Evolutionary conservation across 768 basidiomycete species (phyloP).

Genomic region (Xerocomellus intermedius): DNA sequence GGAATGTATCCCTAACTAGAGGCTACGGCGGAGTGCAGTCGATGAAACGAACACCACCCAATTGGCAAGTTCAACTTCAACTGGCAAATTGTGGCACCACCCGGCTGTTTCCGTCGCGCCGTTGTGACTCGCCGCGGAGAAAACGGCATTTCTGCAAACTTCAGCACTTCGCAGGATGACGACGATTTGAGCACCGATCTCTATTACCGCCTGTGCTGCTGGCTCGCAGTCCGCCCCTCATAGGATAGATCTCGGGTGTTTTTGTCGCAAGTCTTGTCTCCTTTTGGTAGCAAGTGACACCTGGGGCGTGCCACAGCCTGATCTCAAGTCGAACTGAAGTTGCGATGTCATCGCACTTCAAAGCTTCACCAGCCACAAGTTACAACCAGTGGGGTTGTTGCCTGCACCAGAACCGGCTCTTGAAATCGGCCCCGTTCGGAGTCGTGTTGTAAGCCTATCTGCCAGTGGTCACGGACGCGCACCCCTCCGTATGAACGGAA

Average conservation of each 20-base stretch:
- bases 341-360: constrained; percentile 7
- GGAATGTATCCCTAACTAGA: no score
- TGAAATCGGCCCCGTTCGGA: no score
- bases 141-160: background rate
- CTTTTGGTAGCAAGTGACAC: background rate
- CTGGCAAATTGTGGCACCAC: background rate
- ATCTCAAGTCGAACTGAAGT: background rate
- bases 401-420: background rate
- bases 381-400: background rate
- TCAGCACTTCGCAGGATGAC: background rate
- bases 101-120: background rate
- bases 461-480: background rate
- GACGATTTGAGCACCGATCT: constrained; percentile 10
- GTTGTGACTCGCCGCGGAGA: background rate
- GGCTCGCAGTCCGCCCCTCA: background rate
- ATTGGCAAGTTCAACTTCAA: no score
- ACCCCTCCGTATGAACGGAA: background rate
- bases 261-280: constrained; percentile 6
- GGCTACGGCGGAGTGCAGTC: no score
- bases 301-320: background rate
- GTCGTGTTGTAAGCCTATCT: background rate
- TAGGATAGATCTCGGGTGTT: constrained; percentile 13
- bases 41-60: background rate
- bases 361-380: background rate
- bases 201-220: background rate